These are phyloP conservation scores for Viola odorata DNA, from an alignment of 345 rosid species.

Conservation along the genomic window DNA sequence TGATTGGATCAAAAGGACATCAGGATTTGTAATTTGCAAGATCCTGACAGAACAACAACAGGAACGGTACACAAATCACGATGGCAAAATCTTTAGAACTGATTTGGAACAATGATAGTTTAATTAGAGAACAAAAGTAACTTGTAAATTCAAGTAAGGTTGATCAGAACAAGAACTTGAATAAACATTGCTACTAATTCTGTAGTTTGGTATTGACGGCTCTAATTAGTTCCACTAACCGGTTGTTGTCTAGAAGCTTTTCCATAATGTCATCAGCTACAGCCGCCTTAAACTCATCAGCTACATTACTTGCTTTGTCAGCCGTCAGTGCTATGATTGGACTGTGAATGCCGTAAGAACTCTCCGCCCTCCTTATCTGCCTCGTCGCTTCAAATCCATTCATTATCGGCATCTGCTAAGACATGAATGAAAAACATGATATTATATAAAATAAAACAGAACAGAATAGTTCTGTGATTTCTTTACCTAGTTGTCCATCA, in stretches of 20 bases:
- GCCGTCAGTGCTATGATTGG: conserved; percentile 23
- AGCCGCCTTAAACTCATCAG: conserved; percentile 5
- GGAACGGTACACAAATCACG: no score
- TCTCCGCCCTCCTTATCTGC: conserved; percentile 16
- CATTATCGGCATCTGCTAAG: conserved; percentile 23
- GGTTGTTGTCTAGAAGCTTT: neutral
- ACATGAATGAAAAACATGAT: neutral
- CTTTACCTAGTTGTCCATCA: conserved; percentile 26
- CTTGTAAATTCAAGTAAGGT: no score
- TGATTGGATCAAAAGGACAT: no score
- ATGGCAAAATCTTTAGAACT: no score
- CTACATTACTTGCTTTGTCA: conserved; percentile 4
- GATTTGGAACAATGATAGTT: no score
- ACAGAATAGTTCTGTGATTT: neutral
- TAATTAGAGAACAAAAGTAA: no score
- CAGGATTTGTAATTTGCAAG: no score
- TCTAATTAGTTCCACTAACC: neutral
- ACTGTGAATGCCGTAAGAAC: conserved; percentile 5
- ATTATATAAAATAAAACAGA: neutral
- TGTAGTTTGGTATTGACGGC: neutral
- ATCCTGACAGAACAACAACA: no score
- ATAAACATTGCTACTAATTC: no score
- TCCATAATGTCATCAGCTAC: conserved; percentile 19
- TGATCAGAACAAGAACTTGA: no score
- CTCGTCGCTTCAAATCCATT: conserved; percentile 30